phyloP scores from a whole-genome alignment of 2,329 filamentous ascomycete genomes.

The Spiromastix sp. region DNA sequence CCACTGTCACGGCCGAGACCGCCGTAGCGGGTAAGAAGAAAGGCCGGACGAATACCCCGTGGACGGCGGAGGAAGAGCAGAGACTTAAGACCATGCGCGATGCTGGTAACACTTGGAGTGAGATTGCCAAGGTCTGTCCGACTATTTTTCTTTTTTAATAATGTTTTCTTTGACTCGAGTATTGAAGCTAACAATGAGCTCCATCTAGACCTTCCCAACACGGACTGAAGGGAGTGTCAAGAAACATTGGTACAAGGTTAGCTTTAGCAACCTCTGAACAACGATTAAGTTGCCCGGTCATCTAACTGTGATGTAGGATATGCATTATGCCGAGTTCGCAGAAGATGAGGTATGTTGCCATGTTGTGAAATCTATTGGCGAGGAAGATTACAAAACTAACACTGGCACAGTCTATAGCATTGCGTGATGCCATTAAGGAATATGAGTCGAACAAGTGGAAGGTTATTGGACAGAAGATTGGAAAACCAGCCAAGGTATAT shows the following conservation, averaged over 20 bases:
- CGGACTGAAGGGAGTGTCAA: slow-evolving; percentile 96
- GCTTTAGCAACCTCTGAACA: slow-evolving; percentile 17
- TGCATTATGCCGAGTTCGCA: slow-evolving; percentile 98
- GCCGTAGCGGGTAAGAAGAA: slow-evolving; percentile 53
- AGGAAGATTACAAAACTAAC: not conserved
- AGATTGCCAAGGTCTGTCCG: slow-evolving; percentile 78
- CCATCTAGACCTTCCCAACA: slow-evolving; percentile 67
- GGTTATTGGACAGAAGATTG: slow-evolving; percentile 88
- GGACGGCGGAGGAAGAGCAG: slow-evolving; percentile 90
- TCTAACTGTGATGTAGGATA: slow-evolving; percentile 52
- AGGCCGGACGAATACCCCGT: slow-evolving; percentile 95
- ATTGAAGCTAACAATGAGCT: not conserved
- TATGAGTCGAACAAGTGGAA: slow-evolving; percentile 99
- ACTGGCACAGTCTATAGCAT: slow-evolving; percentile 29
- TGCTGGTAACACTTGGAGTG: slow-evolving; percentile 87
- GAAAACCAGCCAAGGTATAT: slow-evolving; percentile 86
- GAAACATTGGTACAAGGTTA: slow-evolving; percentile 98
- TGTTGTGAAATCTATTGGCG: slow-evolving; percentile 1
- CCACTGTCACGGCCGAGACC: slow-evolving; percentile 43
- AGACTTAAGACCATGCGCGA: slow-evolving; percentile 90
- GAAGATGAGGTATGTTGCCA: slow-evolving; percentile 69
- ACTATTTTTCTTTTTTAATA: not conserved
- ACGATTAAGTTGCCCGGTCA: too few relatives aligned
- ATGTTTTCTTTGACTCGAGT: not conserved
- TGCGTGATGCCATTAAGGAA: slow-evolving; percentile 93